A percentile compares a stretch with the other conserved stretches of the same genome.
phyloP scores from a whole-genome alignment of 345 rosid genomes.

The Acer yangbiense region DNA sequence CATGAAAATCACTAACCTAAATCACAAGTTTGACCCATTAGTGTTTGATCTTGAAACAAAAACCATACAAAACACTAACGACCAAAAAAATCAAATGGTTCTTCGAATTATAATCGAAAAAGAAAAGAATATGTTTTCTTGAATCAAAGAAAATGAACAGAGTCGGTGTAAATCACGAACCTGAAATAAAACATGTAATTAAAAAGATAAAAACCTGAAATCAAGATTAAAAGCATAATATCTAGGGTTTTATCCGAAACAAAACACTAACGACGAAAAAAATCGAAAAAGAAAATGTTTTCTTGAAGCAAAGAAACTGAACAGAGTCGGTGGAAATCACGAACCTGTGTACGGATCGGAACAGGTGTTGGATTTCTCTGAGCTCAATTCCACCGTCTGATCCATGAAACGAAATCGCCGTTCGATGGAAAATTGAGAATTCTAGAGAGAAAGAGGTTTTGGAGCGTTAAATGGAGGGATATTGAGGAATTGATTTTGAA shows the following conservation, averaged over 20 bases:
- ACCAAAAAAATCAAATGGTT: not conserved
- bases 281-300: not conserved
- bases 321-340: not conserved
- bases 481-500: conserved; percentile 45
- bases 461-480: conserved; percentile 12
- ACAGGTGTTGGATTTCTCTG: not conserved
- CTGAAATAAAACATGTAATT: conserved; percentile 5
- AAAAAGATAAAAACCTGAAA: not conserved
- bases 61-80: not conserved
- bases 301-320: not conserved
- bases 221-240: not conserved
- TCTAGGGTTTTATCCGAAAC: not conserved
- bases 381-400: conserved; percentile 24
- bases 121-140: not conserved
- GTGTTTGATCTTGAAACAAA: conserved; percentile 28
- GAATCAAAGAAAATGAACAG: not conserved
- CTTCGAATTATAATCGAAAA: not conserved
- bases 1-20: conserved; percentile 20
- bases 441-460: conserved; percentile 8
- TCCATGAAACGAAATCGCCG: conserved; percentile 22
- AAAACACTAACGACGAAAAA: not conserved
- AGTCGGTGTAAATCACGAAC: conserved; percentile 1
- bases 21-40: conserved; percentile 11
- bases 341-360: conserved; percentile 24
- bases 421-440: not conserved